A percentile compares a stretch with the other conserved stretches of the same genome.
Conservation (phyloP, 1,284 basidiomycete species). For the Agroathelia rolfsii region DNA sequence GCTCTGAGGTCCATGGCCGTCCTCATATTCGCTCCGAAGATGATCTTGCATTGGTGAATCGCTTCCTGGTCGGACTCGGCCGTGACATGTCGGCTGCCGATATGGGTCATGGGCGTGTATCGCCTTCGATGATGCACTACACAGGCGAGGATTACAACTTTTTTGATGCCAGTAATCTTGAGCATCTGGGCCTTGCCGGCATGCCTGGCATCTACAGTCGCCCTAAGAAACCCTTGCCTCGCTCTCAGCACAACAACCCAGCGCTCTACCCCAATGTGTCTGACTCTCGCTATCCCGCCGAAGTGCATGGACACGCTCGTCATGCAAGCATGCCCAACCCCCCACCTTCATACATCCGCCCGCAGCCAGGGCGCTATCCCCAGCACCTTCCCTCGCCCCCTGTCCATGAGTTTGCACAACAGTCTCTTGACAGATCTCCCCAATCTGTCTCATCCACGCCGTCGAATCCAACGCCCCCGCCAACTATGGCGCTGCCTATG, state of each 20-base stretch:
- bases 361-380: constrained; percentile 20
- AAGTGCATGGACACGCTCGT: constrained; percentile 22
- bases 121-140: constrained; percentile 9
- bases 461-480: constrained; percentile 49
- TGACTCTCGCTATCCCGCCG: too few species aligned
- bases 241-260: constrained; percentile 5
- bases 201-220: constrained; percentile 66
- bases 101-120: too few species aligned
- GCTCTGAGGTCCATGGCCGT: constrained; percentile 35
- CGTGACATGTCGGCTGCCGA: too few species aligned
- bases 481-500: constrained; percentile 26
- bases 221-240: too few species aligned
- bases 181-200: constrained; percentile 56
- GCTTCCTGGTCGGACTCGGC: constrained; percentile 70
- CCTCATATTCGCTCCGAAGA: constrained; percentile 70
- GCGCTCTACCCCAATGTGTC: constrained; percentile 2
- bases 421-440: constrained; percentile 50
- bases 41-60: constrained; percentile 73
- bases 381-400: constrained; percentile 48
- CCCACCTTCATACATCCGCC: constrained; percentile 13
- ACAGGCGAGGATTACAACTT: constrained; percentile 29
- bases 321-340: constrained; percentile 16
- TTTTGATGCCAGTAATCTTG: constrained; percentile 57
- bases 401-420: too few species aligned
- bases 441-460: constrained; percentile 54